Base-by-base conservation (phyloP, 2,329 filamentous ascomycete genomes). In the Alternaria sp. region DNA sequence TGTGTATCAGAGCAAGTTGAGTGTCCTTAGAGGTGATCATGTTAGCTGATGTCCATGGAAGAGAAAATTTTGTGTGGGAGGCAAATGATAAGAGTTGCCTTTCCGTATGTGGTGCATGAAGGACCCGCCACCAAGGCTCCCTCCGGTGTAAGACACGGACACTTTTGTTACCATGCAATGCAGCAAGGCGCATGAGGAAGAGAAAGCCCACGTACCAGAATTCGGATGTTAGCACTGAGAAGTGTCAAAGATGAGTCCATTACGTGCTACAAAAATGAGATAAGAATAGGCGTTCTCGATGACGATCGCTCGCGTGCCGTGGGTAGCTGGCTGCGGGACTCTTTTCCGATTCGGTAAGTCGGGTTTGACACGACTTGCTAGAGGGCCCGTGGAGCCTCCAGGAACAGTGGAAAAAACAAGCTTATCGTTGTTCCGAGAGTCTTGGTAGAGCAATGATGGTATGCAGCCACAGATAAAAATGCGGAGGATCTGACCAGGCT, bases 1-100 rank as follows among this genome's bases (percentile, higher is more conserved):
- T 94, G 78, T 97, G 94, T 73, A 98, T 93, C 62, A 99, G 85
- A 72, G 89, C 93, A 71, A 97, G 88, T 64, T 89, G 90, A 68
- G 93, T 93, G 73, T 96, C 91, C 95, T 98, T 81, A 38, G 68
- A 70, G 57, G 67, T 63, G 61, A 75, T 67, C 76, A 81, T 77
- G 74, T 78, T 67, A 78, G 75, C 64, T 60, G 65, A 42, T 39
- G 59, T 61, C 57, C 34, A 53, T 61, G 64, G 64, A 63, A 64
- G 61, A 68, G 65, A 66, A 59, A 52, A 22, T 34, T 44, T 30
- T 63, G 65, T 63, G 71, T 63, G 67, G 66, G 66, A 70, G 67
- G 69, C 66, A 58, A 69, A 68, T 64, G 71, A 74, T 73, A 77
- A 75, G 65, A 70, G 65, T 54, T 70, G 68, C 62, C 69, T 65